These are phyloP conservation scores for Pichia scutulata DNA, from an alignment of 805 yeast genomes.

Conservation along the genomic window DNA sequence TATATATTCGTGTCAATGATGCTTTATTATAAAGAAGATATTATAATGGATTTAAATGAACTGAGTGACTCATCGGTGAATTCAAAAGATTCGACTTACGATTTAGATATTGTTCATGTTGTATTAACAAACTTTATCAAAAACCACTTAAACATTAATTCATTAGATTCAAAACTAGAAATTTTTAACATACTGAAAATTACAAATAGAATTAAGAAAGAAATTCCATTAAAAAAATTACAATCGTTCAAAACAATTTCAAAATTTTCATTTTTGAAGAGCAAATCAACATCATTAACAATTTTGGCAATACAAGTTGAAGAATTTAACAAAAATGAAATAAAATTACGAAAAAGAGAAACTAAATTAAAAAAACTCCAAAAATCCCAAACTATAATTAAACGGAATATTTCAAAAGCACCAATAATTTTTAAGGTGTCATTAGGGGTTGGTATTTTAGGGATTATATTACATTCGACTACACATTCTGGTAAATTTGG, in stretches of 20 bases:
- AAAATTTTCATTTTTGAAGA: slow-evolving; percentile 19
- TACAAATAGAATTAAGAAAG: slow-evolving; percentile 10
- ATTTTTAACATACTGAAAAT: slow-evolving; percentile 22
- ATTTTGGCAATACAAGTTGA: slow-evolving; percentile 14
- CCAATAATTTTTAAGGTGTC: slow-evolving; percentile 1
- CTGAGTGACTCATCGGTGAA: slow-evolving; percentile 24
- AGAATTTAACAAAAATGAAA: neutral
- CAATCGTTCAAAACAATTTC: slow-evolving; percentile 5
- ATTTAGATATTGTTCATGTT: slow-evolving; percentile 23
- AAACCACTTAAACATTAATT: slow-evolving; percentile 19
- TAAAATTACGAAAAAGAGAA: neutral
- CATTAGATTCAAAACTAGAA: slow-evolving; percentile 20
- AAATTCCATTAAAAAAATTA: slow-evolving; percentile 6
- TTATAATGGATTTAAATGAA: slow-evolving; percentile 31
- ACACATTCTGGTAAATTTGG: slow-evolving; percentile 1
- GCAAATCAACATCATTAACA: slow-evolving; percentile 5
- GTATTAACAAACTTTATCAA: slow-evolving; percentile 23
- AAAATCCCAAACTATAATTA: neutral
- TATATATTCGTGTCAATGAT: slow-evolving; percentile 57
- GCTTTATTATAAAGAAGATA: slow-evolving; percentile 34
- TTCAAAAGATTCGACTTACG: slow-evolving; percentile 20
- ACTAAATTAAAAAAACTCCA: neutral
- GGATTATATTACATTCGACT: neutral
- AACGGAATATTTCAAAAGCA: neutral
- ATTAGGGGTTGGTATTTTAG: slow-evolving; percentile 4